Evolutionary conservation across 257 asterid genomes (phyloP), one percentile per base, ranked within the genome.

Genomic region (Lantana camara): DNA sequence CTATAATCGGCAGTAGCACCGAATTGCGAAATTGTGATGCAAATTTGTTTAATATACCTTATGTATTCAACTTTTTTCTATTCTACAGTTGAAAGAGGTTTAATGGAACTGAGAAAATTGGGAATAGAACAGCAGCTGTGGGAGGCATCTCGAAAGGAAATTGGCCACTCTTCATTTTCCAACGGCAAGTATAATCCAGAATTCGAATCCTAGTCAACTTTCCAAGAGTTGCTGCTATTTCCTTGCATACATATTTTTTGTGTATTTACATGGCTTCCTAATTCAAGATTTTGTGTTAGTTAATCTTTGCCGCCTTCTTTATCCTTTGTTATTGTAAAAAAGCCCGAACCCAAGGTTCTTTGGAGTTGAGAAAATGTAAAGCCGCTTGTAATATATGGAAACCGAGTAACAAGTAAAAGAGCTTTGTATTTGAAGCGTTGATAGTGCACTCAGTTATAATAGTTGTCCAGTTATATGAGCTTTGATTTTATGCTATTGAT

Each of bases 121-220:
- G 89, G 89, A 34, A 82, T 85, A 56, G 93, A 85, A 67, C 89
- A 80, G 45, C 93, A 75, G 73, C 80, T 82, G 45, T 85, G 93
- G 93, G 89, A 82, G 60, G 87, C 90, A 16, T 80, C 93, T 1
- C 77, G 90, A 68, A 82, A 74, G 77, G 93, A 85, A 64, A 78
- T 85, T 17, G 83, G 84, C 32, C 85, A 79, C 1, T 74, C 81
- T 78, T 70, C 86, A 5, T 50, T 68, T 24, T 63, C 80, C 9
- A 79, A 76, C 22, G 74, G 71, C 44, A 83, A 65, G 68, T 66
- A 42, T 4, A 70, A 22, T 48, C 61, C 77, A 2, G 84, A 79
- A 9, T 75, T 77, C 5, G 91, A 88, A 38, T 29, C 69, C 52
- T 64, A 66, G 45, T 57, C 11, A 46, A 59, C 38, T 65, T 41